Evolutionary conservation across 495 filamentous ascomycete genomes (phyloP).

Genomic region (Penicillium coffeae): DNA sequence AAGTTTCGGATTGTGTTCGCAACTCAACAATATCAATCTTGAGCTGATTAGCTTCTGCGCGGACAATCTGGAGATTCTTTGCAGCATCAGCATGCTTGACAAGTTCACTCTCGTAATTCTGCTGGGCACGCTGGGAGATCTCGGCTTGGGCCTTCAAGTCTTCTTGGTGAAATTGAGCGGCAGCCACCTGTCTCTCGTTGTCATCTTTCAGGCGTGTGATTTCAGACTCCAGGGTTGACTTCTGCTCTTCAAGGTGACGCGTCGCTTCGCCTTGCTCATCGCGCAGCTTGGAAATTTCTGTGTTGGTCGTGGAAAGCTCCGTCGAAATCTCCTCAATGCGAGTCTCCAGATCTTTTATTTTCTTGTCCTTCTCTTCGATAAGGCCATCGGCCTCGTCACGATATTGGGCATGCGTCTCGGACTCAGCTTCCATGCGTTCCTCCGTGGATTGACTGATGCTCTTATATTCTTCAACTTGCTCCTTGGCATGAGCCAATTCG

Average conservation of each 20-base stretch:
- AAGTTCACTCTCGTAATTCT: slow-evolving; percentile 90
- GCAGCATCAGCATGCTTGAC: slow-evolving; percentile 93
- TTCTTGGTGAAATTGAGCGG: slow-evolving; percentile 78
- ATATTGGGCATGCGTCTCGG: slow-evolving; percentile 80
- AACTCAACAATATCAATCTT: slow-evolving; percentile 68
- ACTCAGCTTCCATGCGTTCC: slow-evolving; percentile 75
- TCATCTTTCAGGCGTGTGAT: slow-evolving; percentile 82
- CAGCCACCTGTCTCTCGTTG: slow-evolving; percentile 69
- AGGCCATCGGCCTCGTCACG: slow-evolving; percentile 75
- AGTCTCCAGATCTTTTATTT: slow-evolving; percentile 73
- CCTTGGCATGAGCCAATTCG: slow-evolving; percentile 74
- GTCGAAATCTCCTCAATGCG: slow-evolving; percentile 74
- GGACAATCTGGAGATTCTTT: slow-evolving; percentile 70
- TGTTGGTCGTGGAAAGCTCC: slow-evolving; percentile 75
- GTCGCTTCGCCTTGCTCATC: slow-evolving; percentile 69
- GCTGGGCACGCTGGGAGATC: slow-evolving; percentile 87
- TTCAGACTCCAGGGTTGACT: slow-evolving; percentile 65
- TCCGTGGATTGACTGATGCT: slow-evolving; percentile 85
- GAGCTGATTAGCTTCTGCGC: slow-evolving; percentile 74
- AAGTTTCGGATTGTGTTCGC: slow-evolving; percentile 75
- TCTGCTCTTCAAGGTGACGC: slow-evolving; percentile 77
- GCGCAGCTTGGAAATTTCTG: slow-evolving; percentile 71
- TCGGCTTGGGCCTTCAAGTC: slow-evolving; percentile 89
- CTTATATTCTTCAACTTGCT: slow-evolving; percentile 81
- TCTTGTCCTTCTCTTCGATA: slow-evolving; percentile 68